phyloP scores from a whole-genome alignment of 257 asterid genomes.

The Gentiana macrophylla region DNA sequence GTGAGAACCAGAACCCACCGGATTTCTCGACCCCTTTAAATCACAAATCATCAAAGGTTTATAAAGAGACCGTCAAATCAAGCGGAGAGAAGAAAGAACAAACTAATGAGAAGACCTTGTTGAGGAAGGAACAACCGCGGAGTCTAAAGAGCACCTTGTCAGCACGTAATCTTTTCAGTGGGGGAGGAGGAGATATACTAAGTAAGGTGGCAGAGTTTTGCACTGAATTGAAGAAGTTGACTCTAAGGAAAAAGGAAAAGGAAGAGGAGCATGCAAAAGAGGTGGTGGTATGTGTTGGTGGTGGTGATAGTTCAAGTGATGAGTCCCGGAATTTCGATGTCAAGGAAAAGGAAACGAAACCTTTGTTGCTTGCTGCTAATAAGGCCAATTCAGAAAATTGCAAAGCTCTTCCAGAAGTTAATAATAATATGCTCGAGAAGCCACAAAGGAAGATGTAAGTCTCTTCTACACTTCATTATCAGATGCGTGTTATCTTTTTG shows the following conservation, averaged over 20 bases:
- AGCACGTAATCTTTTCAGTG: constrained; percentile 72
- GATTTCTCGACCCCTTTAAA: constrained; percentile 47
- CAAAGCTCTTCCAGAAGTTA: constrained; percentile 18
- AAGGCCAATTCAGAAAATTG: constrained; percentile 33
- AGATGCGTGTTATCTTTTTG: too few relatives aligned
- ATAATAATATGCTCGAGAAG: constrained; percentile 24
- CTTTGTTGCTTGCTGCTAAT: constrained; percentile 23
- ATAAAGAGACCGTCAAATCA: constrained; percentile 50
- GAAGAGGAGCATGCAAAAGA: constrained; percentile 7
- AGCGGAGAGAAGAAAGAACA: constrained; percentile 41
- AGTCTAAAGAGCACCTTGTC: constrained; percentile 76
- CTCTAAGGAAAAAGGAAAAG: constrained; percentile 38
- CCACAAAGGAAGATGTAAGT: constrained; percentile 58
- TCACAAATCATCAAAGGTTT: constrained; percentile 20
- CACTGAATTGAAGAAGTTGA: constrained; percentile 72
- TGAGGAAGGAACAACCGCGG: constrained; percentile 30
- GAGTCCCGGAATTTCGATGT: constrained; percentile 17
- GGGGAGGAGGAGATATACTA: constrained; percentile 39
- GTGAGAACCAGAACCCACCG: constrained; percentile 62
- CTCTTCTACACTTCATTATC: background rate
- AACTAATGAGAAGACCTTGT: constrained; percentile 15
- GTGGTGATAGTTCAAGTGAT: constrained; percentile 5
- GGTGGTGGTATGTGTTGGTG: too few relatives aligned
- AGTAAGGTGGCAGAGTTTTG: constrained; percentile 79
- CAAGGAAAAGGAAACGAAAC: constrained; percentile 58